Evolutionary conservation across 2,329 filamentous ascomycete genomes (phyloP), one percentile per base, ranked within the genome.

Genomic region (Rutstroemia sp.): DNA sequence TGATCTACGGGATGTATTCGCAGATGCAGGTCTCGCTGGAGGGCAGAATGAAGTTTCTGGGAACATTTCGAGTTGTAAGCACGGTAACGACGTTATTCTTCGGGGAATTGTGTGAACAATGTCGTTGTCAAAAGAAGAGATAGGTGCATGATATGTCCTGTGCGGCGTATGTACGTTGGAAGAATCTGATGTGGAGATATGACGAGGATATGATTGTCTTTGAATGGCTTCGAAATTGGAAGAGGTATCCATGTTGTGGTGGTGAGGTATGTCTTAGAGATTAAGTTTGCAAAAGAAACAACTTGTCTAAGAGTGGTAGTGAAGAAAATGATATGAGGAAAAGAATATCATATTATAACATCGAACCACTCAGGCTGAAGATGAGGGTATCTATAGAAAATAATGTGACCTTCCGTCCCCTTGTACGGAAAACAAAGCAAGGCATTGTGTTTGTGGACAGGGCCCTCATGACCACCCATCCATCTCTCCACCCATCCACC

Each of bases 121-220:
- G 37, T 51, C 37, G 16, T 42, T 51, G 37, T 48, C 21, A 45
- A 30, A 37, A 39, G 51, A 57, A 38, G 50, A 56, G 38, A 52
- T 44, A 51, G 42, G 21, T 17, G 47, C 50, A 51, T 57, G 44
- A 60, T 61, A 60, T 57, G 25, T 60, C 21, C 51, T 63, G 47
- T 39, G 39, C 39, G 51, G 48, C 42, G 38, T 42, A 50, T 61
- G 55, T 42, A 51, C 17, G 44, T 41, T 57, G 10, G 58, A 41
- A 47, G 39, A 56, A 48, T 54, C 34, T 23, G 38, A 53, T 12
- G 38, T 39, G 4, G 41, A 52, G 30, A 23, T 47, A 37, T 48
- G 53, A 49, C 57, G 47, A 23, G 44, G 19, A 49, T 42, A 39
- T 16, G 6, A 8, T 27, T 57, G 60, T 60, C 56, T 61, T n/a